Base-by-base conservation (phyloP, 148 eudicot genomes). In the Diospyros kaki region DNA sequence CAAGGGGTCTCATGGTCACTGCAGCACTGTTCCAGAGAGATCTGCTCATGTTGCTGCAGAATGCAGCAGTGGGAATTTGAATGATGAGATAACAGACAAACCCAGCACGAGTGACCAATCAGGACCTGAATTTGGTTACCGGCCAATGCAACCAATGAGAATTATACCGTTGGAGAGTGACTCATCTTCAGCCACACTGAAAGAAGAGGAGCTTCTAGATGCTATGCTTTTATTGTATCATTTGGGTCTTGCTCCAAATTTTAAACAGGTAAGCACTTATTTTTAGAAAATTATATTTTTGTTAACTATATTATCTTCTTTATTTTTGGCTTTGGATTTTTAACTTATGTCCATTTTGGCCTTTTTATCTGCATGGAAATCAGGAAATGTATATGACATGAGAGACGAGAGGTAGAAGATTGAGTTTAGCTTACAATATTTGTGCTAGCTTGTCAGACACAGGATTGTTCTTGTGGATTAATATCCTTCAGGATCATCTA, bases 171-270 rank as follows among this genome's bases (percentile, higher is more conserved):
- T 75, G 61, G 91, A 81, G 68, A 89, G 84, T 79, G 81, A 78
- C 75, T 73, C 83, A 51, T 84, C 92, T 80, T 86, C 98, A 61
- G 89, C 91, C 62, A 84, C 84, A 43, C 78, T 94, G 74, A 84
- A 89, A 76, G 98, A 92, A 82, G 98, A 94, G 85, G 98, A 94
- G 60, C 96, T 94, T 83, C 81, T 92, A 66, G 98, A 94, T 87
- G 87, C 91, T 77, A 84, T 94, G 96, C 86, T 94, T 72, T 74
- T 90, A 73, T 71, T 94, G 64, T 94, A 94, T 81, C 97, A 94
- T 69, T 77, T 89, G 78, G 98, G 97, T 74, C 87, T 92, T 84
- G 92, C 97, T 64, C 96, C 97, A 83, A 90, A 89, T 72, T 90
- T 90, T 75, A 94, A 90, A 83, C 93, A 94, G 98, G 98, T 92